Evolutionary conservation across 1,284 basidiomycete species (phyloP).

Genomic region (Rhodotorula sp.): DNA sequence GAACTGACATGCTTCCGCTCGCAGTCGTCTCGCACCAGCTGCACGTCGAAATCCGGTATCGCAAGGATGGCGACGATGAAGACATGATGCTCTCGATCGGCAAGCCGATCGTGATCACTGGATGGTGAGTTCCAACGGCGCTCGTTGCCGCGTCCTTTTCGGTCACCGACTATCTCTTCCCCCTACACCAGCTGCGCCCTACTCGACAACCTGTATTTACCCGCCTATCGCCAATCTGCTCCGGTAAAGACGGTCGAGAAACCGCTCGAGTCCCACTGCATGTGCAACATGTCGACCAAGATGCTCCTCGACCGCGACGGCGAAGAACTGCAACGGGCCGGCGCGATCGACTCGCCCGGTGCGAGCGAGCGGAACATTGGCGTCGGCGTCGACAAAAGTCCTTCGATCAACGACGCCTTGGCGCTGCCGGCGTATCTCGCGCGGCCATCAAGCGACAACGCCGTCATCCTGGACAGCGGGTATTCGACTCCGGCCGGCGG

Average conservation of each 20-base stretch:
- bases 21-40: conserved; percentile 22
- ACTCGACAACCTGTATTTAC: conserved; percentile 28
- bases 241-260: conserved; percentile 5
- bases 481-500: background rate
- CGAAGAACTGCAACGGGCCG: conserved; percentile 10
- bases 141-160: background rate
- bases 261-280: conserved; percentile 6
- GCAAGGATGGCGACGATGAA: background rate
- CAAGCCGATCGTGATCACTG: conserved; percentile 28
- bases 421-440: background rate
- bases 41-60: conserved; percentile 28
- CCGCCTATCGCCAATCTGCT: conserved; percentile 16
- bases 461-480: background rate
- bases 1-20: background rate
- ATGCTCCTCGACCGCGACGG: conserved; percentile 30
- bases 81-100: conserved; percentile 26
- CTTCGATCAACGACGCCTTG: background rate
- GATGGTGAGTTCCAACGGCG: conserved; percentile 6
- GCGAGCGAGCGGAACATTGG: conserved; percentile 3
- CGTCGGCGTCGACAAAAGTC: conserved; percentile 8
- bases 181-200: conserved; percentile 22
- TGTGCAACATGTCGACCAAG: conserved; percentile 25
- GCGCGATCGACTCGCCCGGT: background rate
- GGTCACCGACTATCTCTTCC: background rate
- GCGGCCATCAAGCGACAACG: background rate